phyloP scores from a whole-genome alignment of 768 basidiomycete genomes.

The Exsudoporus frostii region DNA sequence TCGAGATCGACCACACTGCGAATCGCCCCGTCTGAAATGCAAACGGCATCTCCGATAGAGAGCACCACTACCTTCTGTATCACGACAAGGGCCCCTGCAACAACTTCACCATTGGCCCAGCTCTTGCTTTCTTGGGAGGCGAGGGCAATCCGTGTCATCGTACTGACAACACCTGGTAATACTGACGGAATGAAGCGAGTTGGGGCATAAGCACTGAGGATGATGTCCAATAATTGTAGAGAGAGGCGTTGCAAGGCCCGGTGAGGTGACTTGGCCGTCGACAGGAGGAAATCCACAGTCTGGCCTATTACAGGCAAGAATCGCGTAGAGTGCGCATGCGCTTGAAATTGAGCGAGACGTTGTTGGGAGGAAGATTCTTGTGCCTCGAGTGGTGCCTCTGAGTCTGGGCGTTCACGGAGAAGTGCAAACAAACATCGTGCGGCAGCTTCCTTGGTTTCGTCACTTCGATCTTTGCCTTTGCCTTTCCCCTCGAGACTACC shows the following conservation, averaged over 20 bases:
- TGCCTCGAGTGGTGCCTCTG: slow-evolving; percentile 38
- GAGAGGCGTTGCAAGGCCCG: slow-evolving; percentile 62
- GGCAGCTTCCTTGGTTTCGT: slow-evolving; percentile 81
- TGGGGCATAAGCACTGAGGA: slow-evolving; percentile 49
- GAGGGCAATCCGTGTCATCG: slow-evolving; percentile 68
- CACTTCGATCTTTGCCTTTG: slow-evolving; percentile 66
- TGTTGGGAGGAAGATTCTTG: slow-evolving; percentile 9
- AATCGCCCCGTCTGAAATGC: slow-evolving; percentile 57
- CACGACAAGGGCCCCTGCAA: slow-evolving; percentile 54
- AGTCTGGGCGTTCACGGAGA: slow-evolving; percentile 47
- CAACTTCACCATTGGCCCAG: slow-evolving; percentile 72
- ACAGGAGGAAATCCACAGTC: slow-evolving; percentile 72
- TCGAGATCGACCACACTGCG: slow-evolving; percentile 56
- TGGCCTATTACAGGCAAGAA: slow-evolving; percentile 82
- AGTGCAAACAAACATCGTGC: slow-evolving; percentile 62
- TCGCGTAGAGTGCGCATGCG: slow-evolving; percentile 39
- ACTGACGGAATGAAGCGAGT: slow-evolving; percentile 61
- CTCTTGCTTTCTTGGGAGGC: slow-evolving; percentile 52
- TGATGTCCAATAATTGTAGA: slow-evolving; percentile 51
- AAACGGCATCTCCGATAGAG: slow-evolving; percentile 67
- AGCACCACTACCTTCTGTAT: slow-evolving; percentile 53
- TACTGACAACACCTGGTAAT: slow-evolving; percentile 80
- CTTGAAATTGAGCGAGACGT: slow-evolving; percentile 40
- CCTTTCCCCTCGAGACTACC: slow-evolving; percentile 65
- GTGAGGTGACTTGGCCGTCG: slow-evolving; percentile 52